Evolutionary conservation across 2,329 filamentous ascomycete species (phyloP), one percentile per base, ranked within the genome.

Genomic region (Diaporthe australafricana): DNA sequence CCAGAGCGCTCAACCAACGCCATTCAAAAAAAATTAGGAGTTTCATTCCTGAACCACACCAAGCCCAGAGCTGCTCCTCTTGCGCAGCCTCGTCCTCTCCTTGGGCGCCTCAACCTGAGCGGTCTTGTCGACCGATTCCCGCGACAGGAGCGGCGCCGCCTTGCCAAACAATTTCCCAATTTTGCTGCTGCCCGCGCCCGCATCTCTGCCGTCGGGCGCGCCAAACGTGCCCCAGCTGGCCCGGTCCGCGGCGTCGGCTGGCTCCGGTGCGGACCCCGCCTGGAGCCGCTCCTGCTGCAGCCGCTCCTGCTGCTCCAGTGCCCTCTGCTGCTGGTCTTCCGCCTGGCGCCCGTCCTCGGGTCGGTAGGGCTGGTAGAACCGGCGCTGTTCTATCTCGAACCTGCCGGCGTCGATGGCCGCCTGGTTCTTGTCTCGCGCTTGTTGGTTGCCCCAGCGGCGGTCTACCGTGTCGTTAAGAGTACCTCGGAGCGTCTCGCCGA

Each of bases 241-340:
- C 1, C 60, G 30, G 32, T 65, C 60, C 16, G 57, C 20, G 12
- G 25, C 17, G 1, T 65, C 30, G 2, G n/a, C 42, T 11, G 60
- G n/a, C n/a, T n/a, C n/a, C 9, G 27, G 16, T 16, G 60, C 25
- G 45, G 45, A 27, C n/a, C 45, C 60, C 5, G 30, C 20, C n/a
- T 50, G 87, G 94, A 95, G 78, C 92, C 97, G 76, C 98, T 98
- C 90, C 91, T 93, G 82, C n/a, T 50, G 87, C 94, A 95, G 78
- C 92, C 97, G 76, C 98, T 98, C 90, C 91, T 93, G 82, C 94
- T 98, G 86, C 96, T 94, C 70, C 95, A 98, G 81, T 92, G 94
- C 75, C 98, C 96, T 72, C 91, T 98, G 80, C 94, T 65, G 60
- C 30, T 65, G 60, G 7, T 38, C n/a, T 45, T 65, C 45, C 2